These are phyloP conservation scores for Achaetomium macrosporum DNA, from an alignment of 2,329 filamentous ascomycete genomes.

Conservation along the genomic window DNA sequence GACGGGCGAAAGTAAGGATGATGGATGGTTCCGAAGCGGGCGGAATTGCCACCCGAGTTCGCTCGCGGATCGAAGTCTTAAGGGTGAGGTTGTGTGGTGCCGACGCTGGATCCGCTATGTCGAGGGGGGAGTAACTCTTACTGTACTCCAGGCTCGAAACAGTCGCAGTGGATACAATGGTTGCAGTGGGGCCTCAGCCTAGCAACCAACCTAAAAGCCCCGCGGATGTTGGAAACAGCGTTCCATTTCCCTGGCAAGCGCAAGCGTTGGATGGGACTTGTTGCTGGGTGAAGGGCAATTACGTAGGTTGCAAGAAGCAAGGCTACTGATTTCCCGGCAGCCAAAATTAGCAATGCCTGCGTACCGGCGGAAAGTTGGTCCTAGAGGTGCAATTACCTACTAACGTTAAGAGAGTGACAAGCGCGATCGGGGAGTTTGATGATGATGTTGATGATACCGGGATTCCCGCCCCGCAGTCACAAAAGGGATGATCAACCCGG, in stretches of 20 bases:
- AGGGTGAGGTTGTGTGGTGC: conserved; percentile 1
- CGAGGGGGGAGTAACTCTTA: background rate
- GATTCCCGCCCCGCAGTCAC: too few species aligned
- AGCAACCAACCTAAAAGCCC: conserved; percentile 10
- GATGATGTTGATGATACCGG: too few species aligned
- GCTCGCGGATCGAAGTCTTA: conserved; percentile 9
- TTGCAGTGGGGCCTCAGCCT: conserved; percentile 8
- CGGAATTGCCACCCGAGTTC: conserved; percentile 12
- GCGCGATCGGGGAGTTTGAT: too few species aligned
- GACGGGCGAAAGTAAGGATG: background rate
- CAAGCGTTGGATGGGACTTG: background rate
- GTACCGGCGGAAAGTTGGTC: conserved; percentile 1
- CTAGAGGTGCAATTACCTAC: too few species aligned
- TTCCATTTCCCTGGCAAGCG: background rate
- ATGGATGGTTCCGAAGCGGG: background rate
- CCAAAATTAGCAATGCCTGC: conserved; percentile 4
- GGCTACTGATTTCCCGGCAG: background rate
- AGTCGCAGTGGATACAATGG: conserved; percentile 9
- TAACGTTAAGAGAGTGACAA: too few species aligned
- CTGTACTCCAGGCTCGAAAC: conserved; percentile 17
- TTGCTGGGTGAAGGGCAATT: too few species aligned
- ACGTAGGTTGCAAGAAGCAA: background rate
- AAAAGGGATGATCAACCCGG: too few species aligned
- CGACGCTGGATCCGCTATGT: background rate
- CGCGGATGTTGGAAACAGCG: conserved; percentile 17